Evolutionary conservation across 2,329 filamentous ascomycete genomes (phyloP), one percentile per base, ranked within the genome.

Genomic region (Daldinia eschscholtzii): DNA sequence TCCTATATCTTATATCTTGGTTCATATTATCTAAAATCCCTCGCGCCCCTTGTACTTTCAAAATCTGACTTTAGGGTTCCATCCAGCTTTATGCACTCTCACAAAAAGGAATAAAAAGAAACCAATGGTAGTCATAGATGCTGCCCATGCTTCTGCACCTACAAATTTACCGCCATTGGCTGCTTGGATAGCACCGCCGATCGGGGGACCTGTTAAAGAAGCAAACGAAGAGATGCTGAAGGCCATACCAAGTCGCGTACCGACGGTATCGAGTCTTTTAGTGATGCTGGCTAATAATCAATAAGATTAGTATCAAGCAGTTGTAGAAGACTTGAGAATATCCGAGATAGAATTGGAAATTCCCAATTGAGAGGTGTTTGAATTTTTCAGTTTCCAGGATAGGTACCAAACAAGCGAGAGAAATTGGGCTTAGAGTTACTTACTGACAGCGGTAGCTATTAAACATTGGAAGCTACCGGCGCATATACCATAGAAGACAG

Each of bases 211-310:
- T 0, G 81, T 81, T 13, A 83, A 59, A 0, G 80, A 77, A 1
- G 79, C 80, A 50, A 82, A 74, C 0, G 80, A 81, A 6, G 76
- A 73, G 5, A 83, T 76, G 48, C 73, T 78, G 10, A 83, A 83
- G 0, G 78, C 80, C 81, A 83, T 83, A 7, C 81, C 81, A 13
- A 83, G 73, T 26, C 81, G 73, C 1, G 81, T 81, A 0, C 81
- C 81, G 1, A 81, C 76, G 1, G 74, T 81, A 28, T 82, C 78
- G 6, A 83, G 76, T 5, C 76, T 72, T 13, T 76, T 76, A 0
- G 81, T 82, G 9, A 83, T 80, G 48, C 79, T 81, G 0, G 81
- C 78, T 59, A 46, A 33, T 10, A 42, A 44, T 7, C 7, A 15
- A 50, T 18, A 18, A 7, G 13, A 23, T 61, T 42, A 52, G 46